Base-by-base conservation (phyloP, 441 rosid genomes). In the Iberis amara region DNA sequence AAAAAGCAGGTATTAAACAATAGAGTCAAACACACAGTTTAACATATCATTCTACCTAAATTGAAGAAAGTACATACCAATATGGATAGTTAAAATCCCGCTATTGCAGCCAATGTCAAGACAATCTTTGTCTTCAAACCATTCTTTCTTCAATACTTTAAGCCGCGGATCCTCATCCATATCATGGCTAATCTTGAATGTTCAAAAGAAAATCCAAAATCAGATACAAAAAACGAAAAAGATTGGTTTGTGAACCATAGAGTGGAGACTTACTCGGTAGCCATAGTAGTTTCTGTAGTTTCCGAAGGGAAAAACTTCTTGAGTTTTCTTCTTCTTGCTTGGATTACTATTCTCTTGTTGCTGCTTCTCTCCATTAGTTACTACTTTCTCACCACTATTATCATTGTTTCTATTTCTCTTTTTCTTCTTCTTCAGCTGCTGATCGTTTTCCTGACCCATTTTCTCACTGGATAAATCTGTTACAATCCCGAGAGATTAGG, bases 61-160 rank as follows among this genome's bases (percentile, higher is more conserved):
- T n/a, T n/a, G n/a, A n/a, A n/a, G 21, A 18, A 26, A 24, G 27
- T 6, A 36, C 0, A 9, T n/a, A 54, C 98, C 96, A 59, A 88
- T 82, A 32, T 78, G 74, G 12, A 83, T 77, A 38, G 96, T 84
- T 47, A 92, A 21, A 40, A 84, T 38, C 33, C 98, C 98, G 38
- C 81, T 81, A 55, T 92, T 86, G 78, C 96, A 88, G 60, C 98
- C 96, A 12, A 92, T 77, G 57, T 92, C 95, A 39, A 92, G 90
- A 52, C 96, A 92, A 12, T 77, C 74, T 59, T 77, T 92, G 56
- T 78, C 88, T 28, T 78, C 61, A 61, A 92, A 80, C 96, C 98
- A 86, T 43, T 82, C 95, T 63, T 69, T 73, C 76, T 72, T 81
- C 42, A 86, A 48, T 11, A 84, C 94, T 72, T 68, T 79, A 64